Base-by-base conservation (phyloP, 345 rosid species). In the Citrus trifoliata region DNA sequence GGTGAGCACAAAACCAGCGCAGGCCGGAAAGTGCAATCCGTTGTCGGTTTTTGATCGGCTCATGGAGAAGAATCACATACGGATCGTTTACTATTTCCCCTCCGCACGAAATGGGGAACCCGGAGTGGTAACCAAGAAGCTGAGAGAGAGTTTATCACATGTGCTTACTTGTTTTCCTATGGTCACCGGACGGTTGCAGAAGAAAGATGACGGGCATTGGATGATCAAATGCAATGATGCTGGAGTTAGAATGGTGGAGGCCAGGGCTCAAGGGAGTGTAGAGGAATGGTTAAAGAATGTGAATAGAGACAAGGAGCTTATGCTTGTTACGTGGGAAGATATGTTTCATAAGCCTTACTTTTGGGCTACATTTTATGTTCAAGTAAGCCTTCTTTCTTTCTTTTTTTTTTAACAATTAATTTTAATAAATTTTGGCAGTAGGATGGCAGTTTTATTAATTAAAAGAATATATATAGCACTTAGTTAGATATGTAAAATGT, bases 311-410 rank as follows among this genome's bases (percentile, higher is more conserved):
- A 88, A 87, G 73, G 97, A 94, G 84, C 79, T 83, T 48, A 82
- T 64, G 79, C 95, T 91, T 79, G 79, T 90, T 77, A 82, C 89
- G 60, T 94, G 97, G 98, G 97, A 94, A 77, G 94, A 90, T 0
- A 85, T 92, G 87, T 78, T 70, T 62, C 83, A 77, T 14, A 71
- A 86, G 30, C 88, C 91, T n/a, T 90, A 89, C 59, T 91, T 84
- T 74, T 94, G 97, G 98, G 86, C 98, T 58, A 87, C 97, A 10
- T 87, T 91, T 87, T 85, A 91, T 80, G 80, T 90, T 66, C 93
- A 94, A 91, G 98, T 92, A 75, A 28, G 9, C 51, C 51, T 3
- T 42, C 16, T 12, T 42, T 42, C 14, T 42, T 10, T 42, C 14
- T 42, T 10, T 10, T 42, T 10, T 42, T 3, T 12, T 12, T 42